Conservation (phyloP, 495 filamentous ascomycete genomes). For the Daldinia childiae region DNA sequence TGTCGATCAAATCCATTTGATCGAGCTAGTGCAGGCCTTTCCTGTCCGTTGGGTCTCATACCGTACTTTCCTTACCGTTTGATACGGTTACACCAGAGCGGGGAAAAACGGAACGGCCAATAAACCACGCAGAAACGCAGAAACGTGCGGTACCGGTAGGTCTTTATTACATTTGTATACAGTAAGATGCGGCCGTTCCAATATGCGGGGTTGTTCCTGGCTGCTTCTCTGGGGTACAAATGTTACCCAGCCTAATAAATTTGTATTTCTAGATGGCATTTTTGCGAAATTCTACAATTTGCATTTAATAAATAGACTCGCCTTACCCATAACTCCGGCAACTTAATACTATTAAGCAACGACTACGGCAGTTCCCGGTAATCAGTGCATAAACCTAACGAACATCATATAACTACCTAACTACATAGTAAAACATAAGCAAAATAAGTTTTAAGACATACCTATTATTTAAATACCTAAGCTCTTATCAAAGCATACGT, state of each 20-base stretch:
- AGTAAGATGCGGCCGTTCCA: not conserved
- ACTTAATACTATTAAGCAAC: not conserved
- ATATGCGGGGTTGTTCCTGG: not conserved
- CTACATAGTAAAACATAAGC: not conserved
- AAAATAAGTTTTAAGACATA: not conserved
- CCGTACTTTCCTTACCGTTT: not conserved
- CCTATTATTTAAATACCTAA: no score
- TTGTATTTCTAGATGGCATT: not conserved
- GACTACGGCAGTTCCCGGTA: not conserved
- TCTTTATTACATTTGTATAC: not conserved
- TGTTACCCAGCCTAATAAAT: not conserved
- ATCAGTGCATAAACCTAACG: not conserved
- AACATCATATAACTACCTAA: not conserved
- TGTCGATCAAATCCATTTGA: constrained; percentile 29
- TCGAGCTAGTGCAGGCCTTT: constrained; percentile 28
- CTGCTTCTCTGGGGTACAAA: not conserved
- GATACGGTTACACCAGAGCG: not conserved
- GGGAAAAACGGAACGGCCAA: not conserved
- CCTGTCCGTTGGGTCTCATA: constrained; percentile 29
- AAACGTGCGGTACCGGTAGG: no score
- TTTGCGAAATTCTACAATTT: not conserved
- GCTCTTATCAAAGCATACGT: no score
- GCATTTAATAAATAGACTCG: not conserved
- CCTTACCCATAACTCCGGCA: not conserved
- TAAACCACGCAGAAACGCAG: not conserved